phyloP scores from a whole-genome alignment of 345 rosid genomes.

The Angophora floribunda region DNA sequence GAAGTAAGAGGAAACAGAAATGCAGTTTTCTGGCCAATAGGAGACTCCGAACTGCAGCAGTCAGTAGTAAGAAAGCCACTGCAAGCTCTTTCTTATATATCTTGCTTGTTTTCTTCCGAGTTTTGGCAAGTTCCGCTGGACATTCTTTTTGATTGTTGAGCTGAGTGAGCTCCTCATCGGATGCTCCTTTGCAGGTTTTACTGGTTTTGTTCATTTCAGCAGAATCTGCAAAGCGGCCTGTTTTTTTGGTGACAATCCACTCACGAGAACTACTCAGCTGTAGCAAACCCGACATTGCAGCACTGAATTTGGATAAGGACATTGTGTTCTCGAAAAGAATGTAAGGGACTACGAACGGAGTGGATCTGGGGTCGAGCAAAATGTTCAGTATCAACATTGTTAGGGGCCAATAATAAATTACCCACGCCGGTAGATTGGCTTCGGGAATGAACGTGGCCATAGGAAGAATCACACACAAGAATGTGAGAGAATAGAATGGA shows the following conservation, averaged over 20 bases:
- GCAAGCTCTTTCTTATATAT: constrained; percentile 2
- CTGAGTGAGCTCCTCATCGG: not conserved
- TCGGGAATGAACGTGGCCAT: not conserved
- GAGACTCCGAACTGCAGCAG: constrained; percentile 2
- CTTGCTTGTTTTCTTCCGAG: not conserved
- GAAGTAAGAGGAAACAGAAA: not conserved
- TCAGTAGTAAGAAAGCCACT: constrained; percentile 1
- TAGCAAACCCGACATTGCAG: not conserved
- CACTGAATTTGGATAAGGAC: constrained; percentile 1
- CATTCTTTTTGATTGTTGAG: not conserved
- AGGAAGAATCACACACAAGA: constrained; percentile 9
- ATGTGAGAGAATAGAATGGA: constrained; percentile 2
- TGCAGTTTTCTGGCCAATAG: not conserved
- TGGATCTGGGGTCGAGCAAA: not conserved
- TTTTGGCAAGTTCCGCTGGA: not conserved
- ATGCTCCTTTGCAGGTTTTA: not conserved
- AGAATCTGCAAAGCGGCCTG: not conserved
- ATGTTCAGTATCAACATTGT: not conserved
- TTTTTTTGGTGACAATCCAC: constrained; percentile 10
- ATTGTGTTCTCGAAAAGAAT: constrained; percentile 8
- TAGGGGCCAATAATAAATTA: constrained; percentile 2
- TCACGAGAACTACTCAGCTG: not conserved
- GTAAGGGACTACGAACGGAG: not conserved
- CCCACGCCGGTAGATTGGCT: constrained; percentile 2
- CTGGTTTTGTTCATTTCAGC: not conserved